Evolutionary conservation across 495 filamentous ascomycete species (phyloP), one percentile per base, ranked within the genome.

Genomic region (Pyrenula massariospora): DNA sequence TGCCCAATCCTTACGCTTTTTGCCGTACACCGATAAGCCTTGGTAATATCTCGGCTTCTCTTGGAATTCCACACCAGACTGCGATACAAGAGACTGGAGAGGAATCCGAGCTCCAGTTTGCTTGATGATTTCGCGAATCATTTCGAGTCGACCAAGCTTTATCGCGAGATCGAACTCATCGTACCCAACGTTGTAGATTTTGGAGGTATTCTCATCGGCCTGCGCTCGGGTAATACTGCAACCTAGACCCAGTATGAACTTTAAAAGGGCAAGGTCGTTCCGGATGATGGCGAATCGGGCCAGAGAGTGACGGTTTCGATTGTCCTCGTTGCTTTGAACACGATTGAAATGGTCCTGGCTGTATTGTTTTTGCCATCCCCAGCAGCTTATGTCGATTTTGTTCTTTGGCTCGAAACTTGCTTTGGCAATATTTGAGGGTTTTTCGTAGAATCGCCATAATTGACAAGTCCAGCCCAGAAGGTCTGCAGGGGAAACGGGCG

Each of bases 21-120:
- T 81, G 1, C 87, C 86, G 59, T 84, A 81, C 10, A 91, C 81
- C 10, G 76, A 85, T 51, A 89, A 64, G 0, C 87, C 86, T 60
- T 84, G 85, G 60, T 91, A 89, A 63, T 81, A 87, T 12, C 71
- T 73, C 2, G 84, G 79, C 63, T 85, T 84, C 56, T 80, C 75
- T 52, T 74, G 66, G 0, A 58, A 59, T 60, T 80, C 74, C 1
- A 82, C 63, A 0, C 85, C 85, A 24, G 72, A 81, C 10, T 77
- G 71, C 55, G 80, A 72, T 10, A 84, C 78, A 15, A 90, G 63
- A 19, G 79, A 66, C n/a, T 83, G 73, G 15, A 89, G 66, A 0
- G 85, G 82, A 58, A 89, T 72, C 2, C 85, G 84, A 3, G 77
- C 80, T 2, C 82, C 87, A 11, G 76, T 77, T 20, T 61, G 58